phyloP scores from a whole-genome alignment of 805 yeast genomes.

The Candida alai region DNA sequence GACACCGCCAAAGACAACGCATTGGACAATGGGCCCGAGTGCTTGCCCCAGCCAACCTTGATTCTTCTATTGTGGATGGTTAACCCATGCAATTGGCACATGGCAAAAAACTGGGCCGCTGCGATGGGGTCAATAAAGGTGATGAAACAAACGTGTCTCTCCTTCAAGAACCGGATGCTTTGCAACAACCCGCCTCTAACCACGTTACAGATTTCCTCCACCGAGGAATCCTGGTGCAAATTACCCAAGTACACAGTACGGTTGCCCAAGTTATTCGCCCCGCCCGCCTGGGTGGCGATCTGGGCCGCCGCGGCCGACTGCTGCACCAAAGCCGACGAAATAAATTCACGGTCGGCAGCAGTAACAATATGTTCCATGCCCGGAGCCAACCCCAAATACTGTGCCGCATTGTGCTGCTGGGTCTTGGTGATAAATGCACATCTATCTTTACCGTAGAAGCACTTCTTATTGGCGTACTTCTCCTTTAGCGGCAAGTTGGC shows the following conservation, averaged over 20 bases:
- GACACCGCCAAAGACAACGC: conserved; percentile 86
- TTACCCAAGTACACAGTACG: conserved; percentile 90
- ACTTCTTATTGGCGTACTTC: conserved; percentile 71
- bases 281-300: conserved; percentile 92
- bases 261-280: conserved; percentile 86
- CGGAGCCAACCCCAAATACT: conserved; percentile 86
- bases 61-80: conserved; percentile 81
- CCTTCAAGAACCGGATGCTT: conserved; percentile 72
- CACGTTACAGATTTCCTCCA: conserved; percentile 93
- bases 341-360: conserved; percentile 59
- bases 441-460: conserved; percentile 90
- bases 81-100: conserved; percentile 86
- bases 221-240: conserved; percentile 80
- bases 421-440: conserved; percentile 93
- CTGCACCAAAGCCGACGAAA: conserved; percentile 75
- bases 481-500: conserved; percentile 63
- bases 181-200: conserved; percentile 94
- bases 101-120: conserved; percentile 95
- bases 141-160: conserved; percentile 88
- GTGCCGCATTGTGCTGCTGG: conserved; percentile 96
- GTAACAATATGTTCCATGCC: conserved; percentile 80
- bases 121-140: conserved; percentile 96
- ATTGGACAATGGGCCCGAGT: conserved; percentile 86
- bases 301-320: conserved; percentile 98
- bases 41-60: conserved; percentile 97